A percentile compares a stretch with the other conserved stretches of the same genome.
These are phyloP conservation scores for Posidonia oceanica DNA, from an alignment of 116 monocot species.

Conservation along the genomic window DNA sequence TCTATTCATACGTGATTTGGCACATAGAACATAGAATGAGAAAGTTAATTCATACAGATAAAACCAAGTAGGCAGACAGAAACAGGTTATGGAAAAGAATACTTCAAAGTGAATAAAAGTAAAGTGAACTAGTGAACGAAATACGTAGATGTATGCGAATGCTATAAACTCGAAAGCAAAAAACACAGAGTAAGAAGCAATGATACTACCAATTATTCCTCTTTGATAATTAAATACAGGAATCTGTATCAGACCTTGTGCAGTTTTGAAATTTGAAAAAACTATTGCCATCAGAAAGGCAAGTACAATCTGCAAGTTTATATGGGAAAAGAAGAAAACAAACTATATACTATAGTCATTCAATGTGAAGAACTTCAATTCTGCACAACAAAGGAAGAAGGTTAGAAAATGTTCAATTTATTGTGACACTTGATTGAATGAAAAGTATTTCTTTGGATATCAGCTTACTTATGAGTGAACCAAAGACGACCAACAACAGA, in stretches of 20 bases:
- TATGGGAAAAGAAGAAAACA: slow-evolving; percentile 64
- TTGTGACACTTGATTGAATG: neutral
- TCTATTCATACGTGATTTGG: slow-evolving; percentile 9
- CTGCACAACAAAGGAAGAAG: slow-evolving; percentile 21
- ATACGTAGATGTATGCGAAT: slow-evolving; percentile 60
- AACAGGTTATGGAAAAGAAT: no score
- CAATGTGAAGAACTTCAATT: slow-evolving; percentile 64
- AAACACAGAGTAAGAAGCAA: neutral
- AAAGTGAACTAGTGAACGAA: no score
- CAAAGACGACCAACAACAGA: slow-evolving; percentile 60
- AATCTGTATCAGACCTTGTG: slow-evolving; percentile 33
- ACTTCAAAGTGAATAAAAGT: no score
- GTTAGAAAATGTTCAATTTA: neutral
- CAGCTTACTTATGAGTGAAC: slow-evolving; percentile 61
- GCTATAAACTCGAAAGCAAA: slow-evolving; percentile 23
- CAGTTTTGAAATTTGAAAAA: slow-evolving; percentile 59
- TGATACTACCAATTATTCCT: neutral
- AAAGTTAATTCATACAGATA: neutral
- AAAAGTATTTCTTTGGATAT: neutral
- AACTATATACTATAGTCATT: slow-evolving; percentile 81
- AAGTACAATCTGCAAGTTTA: slow-evolving; percentile 79
- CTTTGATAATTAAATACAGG: neutral
- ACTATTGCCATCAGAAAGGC: slow-evolving; percentile 46
- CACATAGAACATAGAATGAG: neutral
- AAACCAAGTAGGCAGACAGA: neutral